These are phyloP conservation scores for Dendrobium huoshanense DNA, from an alignment of 106 monocot genomes.

Conservation along the genomic window DNA sequence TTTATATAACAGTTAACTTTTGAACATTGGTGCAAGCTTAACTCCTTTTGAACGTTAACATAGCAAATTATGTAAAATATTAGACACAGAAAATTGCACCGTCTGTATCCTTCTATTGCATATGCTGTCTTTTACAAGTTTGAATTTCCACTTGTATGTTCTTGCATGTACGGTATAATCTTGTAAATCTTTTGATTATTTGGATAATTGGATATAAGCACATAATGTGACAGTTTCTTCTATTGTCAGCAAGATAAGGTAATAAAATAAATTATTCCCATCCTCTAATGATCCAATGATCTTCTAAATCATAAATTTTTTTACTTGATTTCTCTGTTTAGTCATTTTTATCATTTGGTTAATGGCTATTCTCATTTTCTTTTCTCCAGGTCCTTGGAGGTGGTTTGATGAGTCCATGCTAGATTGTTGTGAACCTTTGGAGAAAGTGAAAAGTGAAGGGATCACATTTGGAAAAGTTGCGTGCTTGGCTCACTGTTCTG, in stretches of 20 bases:
- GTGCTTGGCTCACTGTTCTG: constrained; percentile 89
- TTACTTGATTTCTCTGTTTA: not conserved
- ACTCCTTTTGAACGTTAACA: no score
- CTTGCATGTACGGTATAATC: no score
- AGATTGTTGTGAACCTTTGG: constrained; percentile 93
- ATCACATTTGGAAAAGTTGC: constrained; percentile 89
- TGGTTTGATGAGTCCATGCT: constrained; percentile 99
- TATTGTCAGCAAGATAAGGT: not conserved
- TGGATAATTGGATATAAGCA: no score
- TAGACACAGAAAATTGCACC: no score
- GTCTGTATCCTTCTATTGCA: no score
- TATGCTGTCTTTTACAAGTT: no score
- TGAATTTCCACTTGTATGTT: no score
- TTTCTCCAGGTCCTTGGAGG: constrained; percentile 61
- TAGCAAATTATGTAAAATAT: no score
- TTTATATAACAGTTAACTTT: no score
- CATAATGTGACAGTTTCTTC: no score
- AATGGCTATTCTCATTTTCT: not conserved
- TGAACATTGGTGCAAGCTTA: no score
- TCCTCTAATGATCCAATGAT: not conserved
- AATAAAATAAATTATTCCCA: not conserved
- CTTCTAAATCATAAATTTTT: not conserved
- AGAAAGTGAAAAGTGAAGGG: constrained; percentile 81
- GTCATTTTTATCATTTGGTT: not conserved
- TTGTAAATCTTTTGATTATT: no score